Base-by-base conservation (phyloP, 2,329 filamentous ascomycete species). In the Colletotrichum cuscutae region DNA sequence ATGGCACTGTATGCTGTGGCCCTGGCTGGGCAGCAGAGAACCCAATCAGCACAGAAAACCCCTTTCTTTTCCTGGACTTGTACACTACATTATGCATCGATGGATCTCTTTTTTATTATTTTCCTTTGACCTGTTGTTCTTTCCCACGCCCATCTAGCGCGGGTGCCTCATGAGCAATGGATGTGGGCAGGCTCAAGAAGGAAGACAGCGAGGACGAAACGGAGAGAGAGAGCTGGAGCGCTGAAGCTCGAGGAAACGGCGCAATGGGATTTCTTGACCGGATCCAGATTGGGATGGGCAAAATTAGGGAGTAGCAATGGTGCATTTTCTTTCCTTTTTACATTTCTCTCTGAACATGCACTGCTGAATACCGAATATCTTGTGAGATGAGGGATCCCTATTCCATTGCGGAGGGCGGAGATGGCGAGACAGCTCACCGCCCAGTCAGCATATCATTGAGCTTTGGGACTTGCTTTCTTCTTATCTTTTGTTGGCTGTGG, bases 71-170 rank as follows among this genome's bases (percentile, higher is more conserved):
- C 19, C 32, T 59, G 49, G 59, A 64, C 53, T 24, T 69, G 64
- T 66, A 66, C 64, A 71, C 62, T 72, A 70, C 59, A 64, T 72
- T 32, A 72, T 35, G 58, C 59, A 58, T 32, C 52, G 49, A 56
- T 22, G 35, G 65, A 49, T 49, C 42, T 49, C 42, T 22, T 49
- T n/a, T 49, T 19, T n/a, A 3, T 49, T 9, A n/a, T 49, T 49
- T 49, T 22, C 19, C 42, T n/a, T 49, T 24, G 49, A 37, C 15
- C 26, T 52, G 15, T 52, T 60, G 52, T 32, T 49, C 46, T 53
- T 60, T 60, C n/a, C 26, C 66, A 13, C 22, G 30, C n/a, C 12
- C 22, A 13, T 15, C 12, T 13, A 53, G 61, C 15, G 22, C 15
- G 22, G 19, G 19, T 13, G 49, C n/a, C 24, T 46, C 37, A 65